A percentile compares a stretch with the other conserved stretches of the same genome.
These are phyloP conservation scores for Leccinum solheimii DNA, from an alignment of 1,284 basidiomycete species.

Conservation along the genomic window DNA sequence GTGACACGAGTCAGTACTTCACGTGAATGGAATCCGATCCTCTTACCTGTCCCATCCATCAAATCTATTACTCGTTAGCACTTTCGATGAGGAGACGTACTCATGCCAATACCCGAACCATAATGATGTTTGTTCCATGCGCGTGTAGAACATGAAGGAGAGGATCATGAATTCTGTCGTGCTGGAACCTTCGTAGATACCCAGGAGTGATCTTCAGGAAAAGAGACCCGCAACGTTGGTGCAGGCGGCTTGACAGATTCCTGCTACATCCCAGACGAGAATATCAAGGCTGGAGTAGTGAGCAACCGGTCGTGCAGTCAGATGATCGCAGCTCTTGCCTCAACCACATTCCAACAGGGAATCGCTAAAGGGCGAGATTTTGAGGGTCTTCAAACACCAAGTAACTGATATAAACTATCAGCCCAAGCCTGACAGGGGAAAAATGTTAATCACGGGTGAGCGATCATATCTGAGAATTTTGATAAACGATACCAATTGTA, in stretches of 20 bases:
- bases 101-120: slow-evolving; percentile 74
- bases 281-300: slow-evolving; percentile 47
- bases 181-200: slow-evolving; percentile 76
- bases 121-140: slow-evolving; percentile 68
- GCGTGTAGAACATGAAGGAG: slow-evolving; percentile 78
- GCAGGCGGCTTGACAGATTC: slow-evolving; percentile 70
- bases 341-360: slow-evolving; percentile 25
- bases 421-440: slow-evolving; percentile 52
- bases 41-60: slow-evolving; percentile 53
- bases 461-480: too few relatives aligned
- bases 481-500: too few relatives aligned
- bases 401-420: slow-evolving; percentile 69
- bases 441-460: neutral
- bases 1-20: slow-evolving; percentile 1
- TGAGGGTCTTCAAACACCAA: slow-evolving; percentile 72
- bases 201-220: slow-evolving; percentile 63
- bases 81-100: slow-evolving; percentile 29
- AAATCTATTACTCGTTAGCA: slow-evolving; percentile 38
- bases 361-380: slow-evolving; percentile 62
- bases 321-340: neutral
- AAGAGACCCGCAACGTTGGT: slow-evolving; percentile 69
- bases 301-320: neutral
- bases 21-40: neutral
- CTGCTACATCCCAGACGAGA: slow-evolving; percentile 63
- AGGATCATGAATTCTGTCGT: slow-evolving; percentile 78